Percentiles rank a stretch among this genome's conserved stretches.
These are phyloP conservation scores for Aspergillus bridgeri DNA, from an alignment of 495 filamentous ascomycete species.

Conservation along the genomic window DNA sequence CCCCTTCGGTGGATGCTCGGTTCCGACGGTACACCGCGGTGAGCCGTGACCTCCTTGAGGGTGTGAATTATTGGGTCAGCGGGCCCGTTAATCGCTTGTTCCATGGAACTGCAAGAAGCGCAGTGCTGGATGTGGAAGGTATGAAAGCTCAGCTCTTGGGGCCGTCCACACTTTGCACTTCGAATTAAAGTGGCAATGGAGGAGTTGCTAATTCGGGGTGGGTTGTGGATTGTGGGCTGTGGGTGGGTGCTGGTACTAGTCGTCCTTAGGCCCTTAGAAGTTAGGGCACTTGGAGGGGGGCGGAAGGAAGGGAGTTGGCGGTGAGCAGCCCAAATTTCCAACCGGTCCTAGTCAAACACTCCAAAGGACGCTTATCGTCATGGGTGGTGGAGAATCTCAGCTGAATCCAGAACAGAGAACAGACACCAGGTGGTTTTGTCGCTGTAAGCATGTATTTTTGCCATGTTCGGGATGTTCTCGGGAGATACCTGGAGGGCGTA, in stretches of 20 bases:
- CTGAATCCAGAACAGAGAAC: not conserved
- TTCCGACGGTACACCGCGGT: conserved; percentile 12
- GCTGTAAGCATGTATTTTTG: no score
- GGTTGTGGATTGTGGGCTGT: no score
- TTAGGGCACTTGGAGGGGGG: not conserved
- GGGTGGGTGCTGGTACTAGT: not conserved
- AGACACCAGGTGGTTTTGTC: not conserved
- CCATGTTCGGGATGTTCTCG: no score
- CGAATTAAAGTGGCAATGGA: conserved; percentile 13
- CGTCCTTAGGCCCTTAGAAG: no score
- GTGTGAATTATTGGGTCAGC: conserved; percentile 6
- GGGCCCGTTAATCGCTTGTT: conserved; percentile 7
- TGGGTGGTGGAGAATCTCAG: conserved; percentile 3
- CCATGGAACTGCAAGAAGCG: conserved; percentile 16
- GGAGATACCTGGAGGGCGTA: no score
- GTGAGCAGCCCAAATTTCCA: not conserved
- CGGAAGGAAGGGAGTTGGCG: not conserved
- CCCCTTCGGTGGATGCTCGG: conserved; percentile 17
- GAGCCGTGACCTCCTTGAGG: not conserved
- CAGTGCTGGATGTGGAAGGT: conserved; percentile 11
- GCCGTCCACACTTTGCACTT: not conserved
- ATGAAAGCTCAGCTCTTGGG: not conserved
- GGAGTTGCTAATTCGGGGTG: conserved; percentile 3
- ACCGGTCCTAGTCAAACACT: no score
- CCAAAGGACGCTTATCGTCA: conserved; percentile 8